phyloP scores from a whole-genome alignment of 1,284 basidiomycete genomes.

The Heterobasidion occidentale region DNA sequence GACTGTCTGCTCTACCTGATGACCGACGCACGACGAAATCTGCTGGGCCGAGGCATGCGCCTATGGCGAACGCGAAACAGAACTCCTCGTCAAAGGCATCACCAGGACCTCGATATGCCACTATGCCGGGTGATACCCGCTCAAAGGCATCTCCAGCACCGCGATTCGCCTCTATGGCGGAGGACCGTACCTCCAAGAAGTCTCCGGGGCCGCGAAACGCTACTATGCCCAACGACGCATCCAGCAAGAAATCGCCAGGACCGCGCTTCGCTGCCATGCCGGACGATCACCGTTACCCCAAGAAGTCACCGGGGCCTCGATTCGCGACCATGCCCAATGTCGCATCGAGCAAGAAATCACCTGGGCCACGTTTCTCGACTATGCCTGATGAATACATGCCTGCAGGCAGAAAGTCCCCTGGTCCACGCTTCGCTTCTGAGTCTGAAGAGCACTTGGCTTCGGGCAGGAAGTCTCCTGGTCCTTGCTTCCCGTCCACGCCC shows the following conservation, averaged over 20 bases:
- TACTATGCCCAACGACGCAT: no score
- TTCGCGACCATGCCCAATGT: neutral
- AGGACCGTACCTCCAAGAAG: neutral
- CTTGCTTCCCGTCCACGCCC: neutral
- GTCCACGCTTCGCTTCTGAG: neutral
- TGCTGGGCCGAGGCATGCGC: neutral
- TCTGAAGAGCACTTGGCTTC: neutral
- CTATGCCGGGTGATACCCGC: neutral
- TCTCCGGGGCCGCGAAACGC: neutral
- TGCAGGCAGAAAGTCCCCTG: neutral
- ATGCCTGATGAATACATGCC: neutral
- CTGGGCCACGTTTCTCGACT: no score
- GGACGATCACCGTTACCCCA: neutral
- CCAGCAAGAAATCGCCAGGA: no score
- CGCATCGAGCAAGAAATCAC: neutral
- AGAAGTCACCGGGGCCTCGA: neutral
- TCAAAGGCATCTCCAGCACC: neutral
- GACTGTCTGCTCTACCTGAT: neutral
- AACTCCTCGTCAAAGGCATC: neutral
- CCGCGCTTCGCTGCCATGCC: neutral
- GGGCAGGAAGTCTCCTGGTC: neutral
- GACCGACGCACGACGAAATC: neutral
- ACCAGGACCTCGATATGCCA: neutral
- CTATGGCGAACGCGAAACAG: neutral
- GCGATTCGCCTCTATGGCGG: neutral